Conservation (phyloP, 2,329 filamentous ascomycete genomes). For the Pestalotiopsis sp. region DNA sequence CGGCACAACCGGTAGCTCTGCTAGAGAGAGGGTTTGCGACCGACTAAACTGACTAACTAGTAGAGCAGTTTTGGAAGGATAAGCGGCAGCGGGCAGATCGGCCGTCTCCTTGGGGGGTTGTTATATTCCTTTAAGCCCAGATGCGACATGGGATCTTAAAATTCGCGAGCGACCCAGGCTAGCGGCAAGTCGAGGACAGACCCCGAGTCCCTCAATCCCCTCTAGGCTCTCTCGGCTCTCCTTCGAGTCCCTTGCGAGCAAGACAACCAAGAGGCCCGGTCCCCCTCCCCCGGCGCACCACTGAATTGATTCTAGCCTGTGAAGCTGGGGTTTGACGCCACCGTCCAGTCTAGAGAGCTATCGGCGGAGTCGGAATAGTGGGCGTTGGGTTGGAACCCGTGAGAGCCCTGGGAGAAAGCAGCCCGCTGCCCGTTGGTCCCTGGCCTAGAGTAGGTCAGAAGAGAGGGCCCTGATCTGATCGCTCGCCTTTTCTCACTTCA, state of each 20-base stretch:
- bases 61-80: not conserved
- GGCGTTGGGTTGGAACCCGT: not conserved
- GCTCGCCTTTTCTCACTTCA: too few species aligned
- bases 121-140: not conserved
- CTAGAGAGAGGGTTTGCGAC: not conserved
- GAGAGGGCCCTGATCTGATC: not conserved
- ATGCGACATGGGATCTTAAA: slow-evolving; percentile 5
- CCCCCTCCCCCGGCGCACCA: not conserved
- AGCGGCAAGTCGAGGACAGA: not conserved
- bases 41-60: not conserved
- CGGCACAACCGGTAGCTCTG: not conserved
- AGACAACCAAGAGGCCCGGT: not conserved
- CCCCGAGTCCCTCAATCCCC: not conserved
- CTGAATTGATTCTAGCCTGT: not conserved
- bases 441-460: not conserved
- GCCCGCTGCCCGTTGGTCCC: not conserved
- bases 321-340: slow-evolving; percentile 9
- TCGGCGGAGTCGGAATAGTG: slow-evolving; percentile 7
- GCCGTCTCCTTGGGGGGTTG: not conserved
- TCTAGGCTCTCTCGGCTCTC: not conserved
- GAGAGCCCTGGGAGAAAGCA: not conserved
- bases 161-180: slow-evolving; percentile 1
- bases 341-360: slow-evolving; percentile 3
- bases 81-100: not conserved
- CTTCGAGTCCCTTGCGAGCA: not conserved